Evolutionary conservation across 805 yeast genomes (phyloP), one percentile per base, ranked within the genome.

Genomic region (Torulaspora quercuum): DNA sequence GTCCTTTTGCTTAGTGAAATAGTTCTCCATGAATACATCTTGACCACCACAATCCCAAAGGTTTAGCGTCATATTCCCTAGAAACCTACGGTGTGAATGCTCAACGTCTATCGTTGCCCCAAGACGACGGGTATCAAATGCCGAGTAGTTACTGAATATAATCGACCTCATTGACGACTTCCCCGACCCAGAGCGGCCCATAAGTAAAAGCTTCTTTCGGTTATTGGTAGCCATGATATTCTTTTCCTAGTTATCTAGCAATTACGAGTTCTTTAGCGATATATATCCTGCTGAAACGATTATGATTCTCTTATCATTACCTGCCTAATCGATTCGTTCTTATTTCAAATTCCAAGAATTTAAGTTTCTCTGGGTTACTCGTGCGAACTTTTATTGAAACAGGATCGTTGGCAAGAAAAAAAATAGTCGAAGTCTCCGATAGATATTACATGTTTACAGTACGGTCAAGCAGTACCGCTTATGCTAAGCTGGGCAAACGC

Each of bases 101-200:
- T 92, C 98, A n/a, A 92, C 97, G 56, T 92, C 98, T 39, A 92
- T 89, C 0, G 98, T 92, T 7, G 98, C 97, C 2, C 97, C 97
- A 9, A 92, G 64, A 40, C 97, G 71, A 46, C 97, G 73, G 3
- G 98, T 92, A 57, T 92, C 98, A 56, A 90, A 85, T 0, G 98
- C 98, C 2, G 95, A 85, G 62, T 92, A 92, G 57, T 92, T 92
- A 51, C 94, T 80, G 62, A 92, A 92, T 48, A 92, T 92, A 44
- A 92, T 90, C 29, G 95, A 86, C 51, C 97, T 72, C 98, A 92
- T 92, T 2, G 97, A 88, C 3, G 96, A 87, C 61, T 92, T 92
- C 1, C 98, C 98, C 4, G 96, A 86, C 28, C 98, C 97, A 17
- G 95, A 82, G 29, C 97, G 82, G 65, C 97, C 97, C 79, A 80